These are phyloP conservation scores for Botrytis elliptica DNA, from an alignment of 2,329 filamentous ascomycete species.

Conservation along the genomic window DNA sequence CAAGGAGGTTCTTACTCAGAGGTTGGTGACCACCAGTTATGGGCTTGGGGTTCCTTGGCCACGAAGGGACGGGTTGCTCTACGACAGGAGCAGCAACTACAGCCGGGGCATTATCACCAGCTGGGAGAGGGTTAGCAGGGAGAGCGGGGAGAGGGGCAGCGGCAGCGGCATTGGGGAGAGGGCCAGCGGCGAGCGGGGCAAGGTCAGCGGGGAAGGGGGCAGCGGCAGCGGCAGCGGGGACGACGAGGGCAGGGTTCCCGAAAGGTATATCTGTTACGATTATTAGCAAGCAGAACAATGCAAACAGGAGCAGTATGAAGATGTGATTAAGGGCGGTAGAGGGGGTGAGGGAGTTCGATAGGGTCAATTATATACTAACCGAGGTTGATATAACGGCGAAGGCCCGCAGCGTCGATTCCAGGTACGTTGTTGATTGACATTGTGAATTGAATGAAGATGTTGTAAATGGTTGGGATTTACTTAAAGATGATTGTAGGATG, in stretches of 20 bases:
- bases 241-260: neutral
- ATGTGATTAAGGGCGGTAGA: too few relatives aligned
- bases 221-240: neutral
- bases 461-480: neutral
- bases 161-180: neutral
- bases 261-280: neutral
- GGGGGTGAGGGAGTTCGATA: neutral
- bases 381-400: neutral
- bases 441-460: neutral
- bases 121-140: neutral
- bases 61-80: neutral
- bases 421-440: neutral
- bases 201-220: too few relatives aligned
- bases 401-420: neutral
- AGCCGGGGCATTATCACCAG: neutral
- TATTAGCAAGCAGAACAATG: neutral
- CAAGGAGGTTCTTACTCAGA: too few relatives aligned
- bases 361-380: neutral
- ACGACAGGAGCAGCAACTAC: neutral
- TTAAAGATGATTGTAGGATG: neutral
- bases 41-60: neutral
- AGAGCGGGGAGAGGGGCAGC: too few relatives aligned
- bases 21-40: rapidly evolving
- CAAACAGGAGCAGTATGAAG: neutral
- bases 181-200: neutral